Evolutionary conservation across 495 filamentous ascomycete genomes (phyloP), one percentile per base, ranked within the genome.

Genomic region (Cercophora newfieldiana): DNA sequence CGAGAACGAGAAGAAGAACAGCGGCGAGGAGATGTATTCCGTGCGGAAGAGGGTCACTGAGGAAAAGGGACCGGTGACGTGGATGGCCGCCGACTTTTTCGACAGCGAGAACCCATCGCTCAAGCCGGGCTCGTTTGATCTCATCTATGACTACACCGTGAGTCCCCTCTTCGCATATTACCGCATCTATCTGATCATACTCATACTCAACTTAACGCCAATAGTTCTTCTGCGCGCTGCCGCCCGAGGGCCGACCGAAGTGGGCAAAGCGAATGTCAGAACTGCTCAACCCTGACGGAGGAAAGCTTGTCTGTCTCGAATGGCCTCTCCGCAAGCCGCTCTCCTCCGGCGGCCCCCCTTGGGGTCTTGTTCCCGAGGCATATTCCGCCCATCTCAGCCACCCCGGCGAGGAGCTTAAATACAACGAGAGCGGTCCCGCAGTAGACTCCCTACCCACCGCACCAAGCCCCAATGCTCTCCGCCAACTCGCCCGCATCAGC

Each of bases 141-240:
- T 95, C 26, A 87, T 94, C 47, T 95, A 92, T 79, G 92, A 95
- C 75, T 93, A 94, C 72, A 93, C 90, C 28, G 91, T 92, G 81
- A 68, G 86, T 63, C n/a, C n/a, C n/a, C n/a, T n/a, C n/a, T n/a
- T n/a, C n/a, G n/a, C n/a, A n/a, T n/a, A n/a, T n/a, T n/a, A n/a
- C n/a, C n/a, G n/a, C n/a, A n/a, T 47, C 10, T 31, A 51, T 25
- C 56, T 59, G 60, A 60, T 48, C 47, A 57, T 47, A 18, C 37
- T 24, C 18, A 2, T 7, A 5, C 8, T 7, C 7, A 18, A n/a
- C 37, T 63, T 26, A 63, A 28, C 1, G 14, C 0, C 21, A 7
- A 10, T 65, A 92, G 91, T 96, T 95, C 77, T 86, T 95, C 67
- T 93, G 84, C 71, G 91, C 91, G n/a, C 81, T 96, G 16, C 83